Conservation (phyloP, 805 yeast genomes). For the Torulaspora maleeae region DNA sequence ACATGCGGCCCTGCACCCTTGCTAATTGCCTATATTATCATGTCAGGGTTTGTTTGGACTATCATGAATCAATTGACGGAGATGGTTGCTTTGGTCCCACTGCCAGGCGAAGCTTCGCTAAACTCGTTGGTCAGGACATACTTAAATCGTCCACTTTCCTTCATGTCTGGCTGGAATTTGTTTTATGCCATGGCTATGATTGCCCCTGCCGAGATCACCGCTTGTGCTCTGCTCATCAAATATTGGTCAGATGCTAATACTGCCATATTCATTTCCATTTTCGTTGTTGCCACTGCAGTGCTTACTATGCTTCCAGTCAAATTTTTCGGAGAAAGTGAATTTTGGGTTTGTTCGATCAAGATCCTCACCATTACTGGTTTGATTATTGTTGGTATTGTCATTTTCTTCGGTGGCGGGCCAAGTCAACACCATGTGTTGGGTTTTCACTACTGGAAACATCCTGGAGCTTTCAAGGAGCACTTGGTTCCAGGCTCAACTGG, state of each 20-base stretch:
- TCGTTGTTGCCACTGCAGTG: slow-evolving; percentile 23
- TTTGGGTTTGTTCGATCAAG: slow-evolving; percentile 63
- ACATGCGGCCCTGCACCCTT: slow-evolving; percentile 65
- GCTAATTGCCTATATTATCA: slow-evolving; percentile 53
- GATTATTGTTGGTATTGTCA: slow-evolving; percentile 50
- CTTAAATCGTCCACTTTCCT: slow-evolving; percentile 15
- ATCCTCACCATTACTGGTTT: slow-evolving; percentile 60
- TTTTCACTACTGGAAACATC: slow-evolving; percentile 57
- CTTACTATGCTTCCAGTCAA: slow-evolving; percentile 23
- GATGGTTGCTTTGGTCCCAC: slow-evolving; percentile 54
- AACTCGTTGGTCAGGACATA: slow-evolving; percentile 15
- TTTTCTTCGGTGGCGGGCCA: slow-evolving; percentile 67
- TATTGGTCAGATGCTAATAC: slow-evolving; percentile 41
- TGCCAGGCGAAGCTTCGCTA: slow-evolving; percentile 50
- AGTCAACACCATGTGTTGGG: slow-evolving; percentile 45
- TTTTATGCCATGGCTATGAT: slow-evolving; percentile 44
- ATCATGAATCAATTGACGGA: slow-evolving; percentile 55
- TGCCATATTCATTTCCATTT: slow-evolving; percentile 39
- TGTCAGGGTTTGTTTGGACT: slow-evolving; percentile 49
- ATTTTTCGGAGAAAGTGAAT: slow-evolving; percentile 49
- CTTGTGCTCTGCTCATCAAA: slow-evolving; percentile 38
- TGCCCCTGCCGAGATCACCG: slow-evolving; percentile 48
- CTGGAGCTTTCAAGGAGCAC: slow-evolving; percentile 42
- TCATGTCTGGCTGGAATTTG: slow-evolving; percentile 47
- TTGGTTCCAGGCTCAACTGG: slow-evolving; percentile 41